These are phyloP conservation scores for Zasmidium angulare DNA, from an alignment of 2,329 filamentous ascomycete species.

Conservation along the genomic window DNA sequence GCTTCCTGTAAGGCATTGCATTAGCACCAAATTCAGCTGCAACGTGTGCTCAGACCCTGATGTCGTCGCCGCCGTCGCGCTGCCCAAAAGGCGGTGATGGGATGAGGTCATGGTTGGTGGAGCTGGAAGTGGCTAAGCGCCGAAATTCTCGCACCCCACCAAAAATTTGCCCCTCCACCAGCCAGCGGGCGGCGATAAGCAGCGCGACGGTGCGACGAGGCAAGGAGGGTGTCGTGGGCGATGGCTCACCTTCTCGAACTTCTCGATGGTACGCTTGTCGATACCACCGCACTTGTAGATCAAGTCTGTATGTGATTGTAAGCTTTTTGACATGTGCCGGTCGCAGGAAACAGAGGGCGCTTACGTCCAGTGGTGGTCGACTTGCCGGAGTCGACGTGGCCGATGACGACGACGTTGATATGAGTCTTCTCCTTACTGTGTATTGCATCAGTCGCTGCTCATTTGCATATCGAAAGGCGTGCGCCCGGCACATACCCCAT, in stretches of 20 bases:
- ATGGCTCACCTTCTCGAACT: slow-evolving; percentile 95
- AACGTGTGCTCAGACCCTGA: background rate
- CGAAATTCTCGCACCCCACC: slow-evolving; percentile 27
- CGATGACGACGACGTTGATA: slow-evolving; percentile 95
- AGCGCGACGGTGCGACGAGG: background rate
- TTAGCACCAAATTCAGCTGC: slow-evolving; percentile 32
- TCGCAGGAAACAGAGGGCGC: slow-evolving; percentile 39
- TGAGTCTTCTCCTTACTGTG: slow-evolving; percentile 91
- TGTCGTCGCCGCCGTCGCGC: background rate
- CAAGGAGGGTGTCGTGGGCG: background rate
- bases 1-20: slow-evolving; percentile 69
- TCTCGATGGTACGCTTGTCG: slow-evolving; percentile 99
- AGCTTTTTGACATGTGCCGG: slow-evolving; percentile 34
- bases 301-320: slow-evolving; percentile 75
- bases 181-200: slow-evolving; percentile 16
- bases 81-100: slow-evolving; percentile 4
- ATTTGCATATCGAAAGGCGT: slow-evolving; percentile 9
- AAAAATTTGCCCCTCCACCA: slow-evolving; percentile 24
- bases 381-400: slow-evolving; percentile 99
- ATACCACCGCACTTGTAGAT: slow-evolving; percentile 99
- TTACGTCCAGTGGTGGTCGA: slow-evolving; percentile 87
- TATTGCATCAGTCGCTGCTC: slow-evolving; percentile 34
- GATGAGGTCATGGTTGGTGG: slow-evolving; percentile 19
- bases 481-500: slow-evolving; percentile 55
- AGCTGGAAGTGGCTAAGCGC: slow-evolving; percentile 19